Evolutionary conservation across 225 moss, liverwort and hornwort species (phyloP), one percentile per base, ranked within the genome.

Genomic region (Climacium dendroides): DNA sequence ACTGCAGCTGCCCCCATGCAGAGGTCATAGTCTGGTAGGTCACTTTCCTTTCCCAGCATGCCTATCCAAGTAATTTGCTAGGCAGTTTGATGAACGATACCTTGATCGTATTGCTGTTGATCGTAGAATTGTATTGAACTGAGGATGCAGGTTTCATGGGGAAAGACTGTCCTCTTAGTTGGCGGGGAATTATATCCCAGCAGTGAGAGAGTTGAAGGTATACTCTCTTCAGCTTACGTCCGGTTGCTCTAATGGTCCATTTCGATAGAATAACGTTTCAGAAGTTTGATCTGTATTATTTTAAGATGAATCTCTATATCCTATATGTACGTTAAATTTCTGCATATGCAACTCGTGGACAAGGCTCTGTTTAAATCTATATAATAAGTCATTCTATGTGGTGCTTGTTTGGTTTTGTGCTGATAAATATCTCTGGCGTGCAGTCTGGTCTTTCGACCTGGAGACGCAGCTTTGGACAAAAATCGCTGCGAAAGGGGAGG

Each of bases 391-490:
- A 61, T 60, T 41, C 19, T 43, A 32, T 77, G 14, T 45, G 29
- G 64, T 55, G 55, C 71, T 54, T 76, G 30, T 58, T 53, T 62
- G 28, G 4, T 67, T 59, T 43, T 76, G 71, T 76, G 66, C 37
- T 87, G 55, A 81, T 66, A 53, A 61, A 15, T 35, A 28, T 76
- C 52, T 80, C 74, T 47, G 59, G 82, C 34, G 35, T 82, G 85
- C 94, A 96, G 96, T 96, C 50, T 97, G 96, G 97, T 97, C 97
- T 61, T 97, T 97, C 82, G 97, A 97, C 90, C 81, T 96, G 74
- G 96, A 97, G 87, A 92, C 93, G 41, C 93, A 94, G 65, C 91
- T 87, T 64, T 97, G 97, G 97, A 96, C 94, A 17, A 92, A 90
- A 86, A 94, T 97, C 32, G 86, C 93, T 35, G 93, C 96, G 2